Evolutionary conservation across 768 basidiomycete species (phyloP).

Genomic region (Multifurca ochricompacta): DNA sequence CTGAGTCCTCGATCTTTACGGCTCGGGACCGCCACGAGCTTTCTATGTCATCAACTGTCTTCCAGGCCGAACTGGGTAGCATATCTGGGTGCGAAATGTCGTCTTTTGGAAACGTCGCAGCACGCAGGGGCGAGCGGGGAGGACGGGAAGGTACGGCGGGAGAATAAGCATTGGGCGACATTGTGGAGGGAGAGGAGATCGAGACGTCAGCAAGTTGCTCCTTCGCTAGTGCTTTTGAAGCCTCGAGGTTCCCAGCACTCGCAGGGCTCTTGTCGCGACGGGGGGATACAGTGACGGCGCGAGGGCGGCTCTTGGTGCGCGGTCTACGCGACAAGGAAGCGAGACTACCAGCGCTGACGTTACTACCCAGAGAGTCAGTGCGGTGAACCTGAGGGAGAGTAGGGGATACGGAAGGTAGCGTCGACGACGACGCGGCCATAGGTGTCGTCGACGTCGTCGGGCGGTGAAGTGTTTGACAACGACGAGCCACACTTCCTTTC

Average conservation of each 20-base stretch:
- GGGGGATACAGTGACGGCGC: slow-evolving; percentile 22
- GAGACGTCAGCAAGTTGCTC: slow-evolving; percentile 19
- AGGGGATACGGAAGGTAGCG: slow-evolving; percentile 20
- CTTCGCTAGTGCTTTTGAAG: slow-evolving; percentile 9
- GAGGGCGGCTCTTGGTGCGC: slow-evolving; percentile 26
- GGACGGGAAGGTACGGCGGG: slow-evolving; percentile 15
- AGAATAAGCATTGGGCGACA: slow-evolving; percentile 3
- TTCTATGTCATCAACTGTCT: slow-evolving; percentile 18
- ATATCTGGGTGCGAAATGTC: slow-evolving; percentile 5
- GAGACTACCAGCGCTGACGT: slow-evolving; percentile 22
- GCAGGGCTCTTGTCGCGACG: slow-evolving; percentile 25
- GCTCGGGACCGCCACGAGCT: slow-evolving; percentile 15
- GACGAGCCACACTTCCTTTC: slow-evolving; percentile 6
- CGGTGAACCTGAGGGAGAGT: slow-evolving; percentile 21
- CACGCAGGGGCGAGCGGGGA: slow-evolving; percentile 19
- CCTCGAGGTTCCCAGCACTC: slow-evolving; percentile 16
- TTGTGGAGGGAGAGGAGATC: slow-evolving; percentile 15
- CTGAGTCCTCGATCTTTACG: slow-evolving; percentile 14
- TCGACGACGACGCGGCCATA: slow-evolving; percentile 28
- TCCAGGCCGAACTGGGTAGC: slow-evolving; percentile 9
- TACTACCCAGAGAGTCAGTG: slow-evolving; percentile 27
- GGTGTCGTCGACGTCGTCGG: slow-evolving; percentile 24
- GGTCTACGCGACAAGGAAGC: slow-evolving; percentile 27
- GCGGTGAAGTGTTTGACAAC: slow-evolving; percentile 16
- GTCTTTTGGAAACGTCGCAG: slow-evolving; percentile 8